These are phyloP conservation scores for Linnemannia elongata DNA, from an alignment of 192 early-diverging fungal genomes.

Conservation along the genomic window DNA sequence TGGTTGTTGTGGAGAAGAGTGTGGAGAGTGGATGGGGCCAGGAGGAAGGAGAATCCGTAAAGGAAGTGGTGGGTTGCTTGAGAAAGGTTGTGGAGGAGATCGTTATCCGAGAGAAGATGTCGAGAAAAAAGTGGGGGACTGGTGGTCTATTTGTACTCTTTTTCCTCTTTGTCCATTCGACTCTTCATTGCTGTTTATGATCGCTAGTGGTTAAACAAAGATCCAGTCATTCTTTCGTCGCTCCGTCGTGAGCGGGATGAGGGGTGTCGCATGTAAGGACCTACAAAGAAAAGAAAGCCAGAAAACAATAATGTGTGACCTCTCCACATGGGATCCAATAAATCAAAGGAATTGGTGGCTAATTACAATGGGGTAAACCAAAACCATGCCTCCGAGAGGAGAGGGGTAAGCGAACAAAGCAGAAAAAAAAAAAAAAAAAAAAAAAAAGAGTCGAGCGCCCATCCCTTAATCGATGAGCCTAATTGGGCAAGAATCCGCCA, in stretches of 20 bases:
- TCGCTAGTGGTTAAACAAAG: background rate
- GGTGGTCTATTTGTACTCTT: conserved; percentile 16
- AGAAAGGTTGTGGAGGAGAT: background rate
- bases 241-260: too few relatives aligned
- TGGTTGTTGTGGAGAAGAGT: background rate
- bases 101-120: background rate
- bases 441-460: background rate
- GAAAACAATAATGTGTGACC: background rate
- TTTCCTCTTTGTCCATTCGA: background rate
- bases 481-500: background rate
- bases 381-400: background rate
- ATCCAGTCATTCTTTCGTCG: background rate
- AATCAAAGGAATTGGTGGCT: background rate
- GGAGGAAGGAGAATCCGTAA: background rate
- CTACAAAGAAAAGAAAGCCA: background rate
- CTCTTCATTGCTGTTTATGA: background rate
- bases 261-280: background rate
- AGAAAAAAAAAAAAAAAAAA: background rate
- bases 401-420: background rate
- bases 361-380: background rate
- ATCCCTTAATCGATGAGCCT: background rate
- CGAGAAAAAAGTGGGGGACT: background rate
- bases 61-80: conserved; percentile 18
- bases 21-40: background rate
- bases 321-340: background rate